Base-by-base conservation (phyloP, 2,329 filamentous ascomycete genomes). In the Microsporum ferrugineum region DNA sequence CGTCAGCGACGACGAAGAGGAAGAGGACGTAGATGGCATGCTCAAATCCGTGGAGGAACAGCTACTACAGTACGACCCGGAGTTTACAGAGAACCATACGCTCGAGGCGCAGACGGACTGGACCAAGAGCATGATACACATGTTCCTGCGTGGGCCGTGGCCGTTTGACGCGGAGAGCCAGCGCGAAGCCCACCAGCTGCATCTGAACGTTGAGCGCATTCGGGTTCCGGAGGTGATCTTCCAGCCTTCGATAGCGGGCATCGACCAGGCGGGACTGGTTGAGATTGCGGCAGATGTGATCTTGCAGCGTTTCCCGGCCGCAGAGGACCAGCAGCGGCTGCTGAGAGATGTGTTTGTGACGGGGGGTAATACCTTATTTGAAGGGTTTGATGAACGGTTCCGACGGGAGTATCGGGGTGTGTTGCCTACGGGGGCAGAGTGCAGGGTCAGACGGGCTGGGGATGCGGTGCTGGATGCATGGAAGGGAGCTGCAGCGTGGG, bases 131-230 rank as follows among this genome's bases (percentile, higher is more conserved):
- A 80, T 96, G 57, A 78, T 97, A 17, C 94, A 99, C 74, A 89
- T 91, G 5, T 99, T 96, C 75, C 78, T 89, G 41, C 88, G 91
- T 60, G 94, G 94, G 0, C 89, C 91, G 0, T 88, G 90, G 67
- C 89, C 92, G 0, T 95, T 91, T 66, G 88, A 97, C 66, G 77
- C 85, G 0, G 85, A 90, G 61, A 88, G 85, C 61, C 88, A 94
- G 67, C 84, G 86, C 17, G 84, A 99, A 76, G 84, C 85, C 17
- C 86, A 91, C 73, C 92, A 97, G 75, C 78, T 99, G 58, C 94
- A 99, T 73, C 84, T 99, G 65, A 99, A 99, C 72, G 90, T 99
- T 60, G 91, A 97, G 78, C 87, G 92, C 61, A 95, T 97, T 73
- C 88, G 91, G 58, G 90, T 95, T 1, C 91, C 91, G 2, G 92